Base-by-base conservation (phyloP, 1,284 basidiomycete species). In the Retiboletus flavoniger region DNA sequence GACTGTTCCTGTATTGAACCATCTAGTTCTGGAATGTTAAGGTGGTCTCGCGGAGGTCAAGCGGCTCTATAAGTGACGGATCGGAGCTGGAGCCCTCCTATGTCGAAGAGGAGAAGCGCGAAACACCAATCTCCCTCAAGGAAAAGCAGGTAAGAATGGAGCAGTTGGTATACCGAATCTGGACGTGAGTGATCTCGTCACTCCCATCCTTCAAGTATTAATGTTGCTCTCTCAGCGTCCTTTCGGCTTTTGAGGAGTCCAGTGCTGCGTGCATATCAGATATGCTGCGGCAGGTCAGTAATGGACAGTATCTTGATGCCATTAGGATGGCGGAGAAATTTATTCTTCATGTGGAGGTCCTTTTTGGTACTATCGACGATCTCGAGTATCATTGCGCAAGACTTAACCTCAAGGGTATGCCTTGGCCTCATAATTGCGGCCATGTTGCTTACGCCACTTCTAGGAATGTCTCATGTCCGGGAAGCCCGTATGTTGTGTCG, bases 261-360 rank as follows among this genome's bases (percentile, higher is more conserved):
- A 95, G 93, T 63, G 96, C 96, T n/a, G 95, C 96, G 6, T 97
- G 97, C 74, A 99, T 99, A 63, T 96, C 94, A 24, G 96, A 99
- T 70, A 99, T 99, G 96, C 79, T 99, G 55, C 80, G 93, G 56
- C 93, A 97, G 67, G 97, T 99, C 74, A 97, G 94, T 79, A 95
- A 91, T 65, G 93, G 94, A 14, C 88, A 95, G 65, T 96, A 98
- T 70, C 81, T 98, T 51, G 95, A 98, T 65, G 96, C 96, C 52
- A 95, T 99, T 64, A 82, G 93, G 59, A 95, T 98, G 89, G 96
- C 97, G 3, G 97, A 98, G 74, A 93, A 92, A 76, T 99, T 99
- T 69, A 98, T 99, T 60, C 77, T 99, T 28, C 97, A 99, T 68
- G 96, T 99, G 56, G 96, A 99, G 74, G 93, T 97, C 32, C 82